These are phyloP conservation scores for Climacium dendroides DNA, from an alignment of 225 moss, liverwort and hornwort species.

Conservation along the genomic window DNA sequence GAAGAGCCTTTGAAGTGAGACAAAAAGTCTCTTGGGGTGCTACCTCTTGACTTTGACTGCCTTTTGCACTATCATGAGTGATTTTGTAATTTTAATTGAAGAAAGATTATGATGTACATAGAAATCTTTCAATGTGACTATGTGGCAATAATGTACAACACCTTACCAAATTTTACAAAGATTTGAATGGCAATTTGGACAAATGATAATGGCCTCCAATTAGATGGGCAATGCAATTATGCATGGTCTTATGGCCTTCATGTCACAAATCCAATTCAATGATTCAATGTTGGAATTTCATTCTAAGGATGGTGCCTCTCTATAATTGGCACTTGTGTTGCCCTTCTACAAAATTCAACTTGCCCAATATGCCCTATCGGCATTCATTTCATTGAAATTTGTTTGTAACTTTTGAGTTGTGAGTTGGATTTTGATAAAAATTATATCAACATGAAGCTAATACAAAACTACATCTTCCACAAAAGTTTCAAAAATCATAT, in stretches of 20 bases:
- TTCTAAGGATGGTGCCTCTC: fast-evolving
- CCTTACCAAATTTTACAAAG: fast-evolving
- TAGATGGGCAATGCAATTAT: background rate
- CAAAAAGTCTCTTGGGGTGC: fast-evolving
- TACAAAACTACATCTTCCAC: background rate
- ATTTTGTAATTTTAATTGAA: background rate
- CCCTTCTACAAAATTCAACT: fast-evolving
- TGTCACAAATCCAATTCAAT: background rate
- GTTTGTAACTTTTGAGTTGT: fast-evolving
- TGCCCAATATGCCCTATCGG: fast-evolving
- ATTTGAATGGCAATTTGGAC: background rate
- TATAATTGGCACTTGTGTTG: fast-evolving
- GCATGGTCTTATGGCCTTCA: background rate
- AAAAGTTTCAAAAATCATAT: background rate
- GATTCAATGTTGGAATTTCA: background rate
- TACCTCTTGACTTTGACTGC: background rate
- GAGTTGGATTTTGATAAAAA: background rate
- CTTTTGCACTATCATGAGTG: fast-evolving
- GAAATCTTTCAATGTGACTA: background rate
- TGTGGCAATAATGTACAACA: no score
- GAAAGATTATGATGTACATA: background rate
- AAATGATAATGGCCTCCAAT: background rate
- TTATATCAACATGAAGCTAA: background rate
- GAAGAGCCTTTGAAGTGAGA: background rate
- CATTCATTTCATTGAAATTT: background rate